Base-by-base conservation (phyloP, 1,284 basidiomycete genomes). In the Omphalotus olearius region DNA sequence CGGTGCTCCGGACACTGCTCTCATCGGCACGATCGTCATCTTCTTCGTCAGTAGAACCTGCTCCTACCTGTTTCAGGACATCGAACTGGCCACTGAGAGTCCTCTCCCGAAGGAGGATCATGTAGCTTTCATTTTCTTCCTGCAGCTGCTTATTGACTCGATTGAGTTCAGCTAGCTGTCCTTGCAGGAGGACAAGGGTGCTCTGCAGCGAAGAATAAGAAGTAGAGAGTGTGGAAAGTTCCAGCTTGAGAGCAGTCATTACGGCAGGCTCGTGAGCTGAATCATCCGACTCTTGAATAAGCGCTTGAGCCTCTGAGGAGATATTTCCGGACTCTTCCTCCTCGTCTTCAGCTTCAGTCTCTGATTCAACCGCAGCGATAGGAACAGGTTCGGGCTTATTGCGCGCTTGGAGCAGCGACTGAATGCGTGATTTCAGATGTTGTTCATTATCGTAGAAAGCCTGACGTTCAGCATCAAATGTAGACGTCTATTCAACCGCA, bases 121-220 rank as follows among this genome's bases (percentile, higher is more conserved):
- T 93, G 72, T 93, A 98, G 45, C 90, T 89, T 69, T 96, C 93
- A 66, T 96, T 97, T 62, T 97, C 93, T 65, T 97, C 93, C 66
- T 91, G 88, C 38, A 91, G 64, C 56, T 87, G 83, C 59, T 84
- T 79, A 63, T 91, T 91, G 58, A 91, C 88, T 51, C 89, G 74
- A 66, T 89, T 87, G 47, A 91, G 67, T 59, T 91, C 88, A 33
- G 83, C 72, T 3, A 91, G 75, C 60, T 91, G 88, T 1, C 80
- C 79, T 66, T 91, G 88, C 39, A 91, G 71, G 37, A 90, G 78
- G 35, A 82, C 72, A 11, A 91, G 72, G 28, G 88, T 91, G 54
- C 79, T 88, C 61, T 91, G 89, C 16, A 91, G 67, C 16, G 88
- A 91, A 1, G 79, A 68, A 64, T 91, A 83, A 5, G 89, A 91